Evolutionary conservation across 768 basidiomycete genomes (phyloP).

Genomic region (Dioszegia crocea): DNA sequence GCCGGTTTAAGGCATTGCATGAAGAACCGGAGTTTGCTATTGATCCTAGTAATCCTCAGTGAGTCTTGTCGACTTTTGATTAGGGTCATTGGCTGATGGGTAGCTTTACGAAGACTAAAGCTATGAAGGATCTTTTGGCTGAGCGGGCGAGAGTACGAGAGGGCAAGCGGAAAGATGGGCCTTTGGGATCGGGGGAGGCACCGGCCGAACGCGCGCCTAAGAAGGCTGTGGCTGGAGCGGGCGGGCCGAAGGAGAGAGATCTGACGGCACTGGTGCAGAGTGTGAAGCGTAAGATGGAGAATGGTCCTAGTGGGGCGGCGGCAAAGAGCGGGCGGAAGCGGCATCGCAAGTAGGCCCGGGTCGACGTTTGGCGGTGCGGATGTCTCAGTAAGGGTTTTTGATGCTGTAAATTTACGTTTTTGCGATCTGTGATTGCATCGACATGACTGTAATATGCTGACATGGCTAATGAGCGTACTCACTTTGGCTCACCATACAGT

Average conservation of each 20-base stretch:
- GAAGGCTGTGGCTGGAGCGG: conserved; percentile 53
- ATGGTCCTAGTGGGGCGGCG: not conserved
- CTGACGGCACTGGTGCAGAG: conserved; percentile 73
- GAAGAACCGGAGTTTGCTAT: conserved; percentile 91
- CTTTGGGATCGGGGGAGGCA: not conserved
- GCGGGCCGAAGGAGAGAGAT: conserved; percentile 60
- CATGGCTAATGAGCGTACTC: too few relatives aligned
- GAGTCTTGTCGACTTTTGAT: conserved; percentile 43
- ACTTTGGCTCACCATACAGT: not conserved
- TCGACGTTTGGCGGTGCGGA: too few relatives aligned
- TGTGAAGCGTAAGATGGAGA: conserved; percentile 70
- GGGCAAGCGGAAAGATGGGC: not conserved
- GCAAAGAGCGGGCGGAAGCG: conserved; percentile 2
- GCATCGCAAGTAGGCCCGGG: conserved; percentile 3
- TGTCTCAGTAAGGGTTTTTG: too few relatives aligned
- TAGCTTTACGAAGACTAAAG: conserved; percentile 89
- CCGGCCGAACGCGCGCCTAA: conserved; percentile 5
- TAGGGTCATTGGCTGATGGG: not conserved
- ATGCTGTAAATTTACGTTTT: too few relatives aligned
- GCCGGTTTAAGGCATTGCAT: conserved; percentile 79
- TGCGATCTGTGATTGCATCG: too few relatives aligned
- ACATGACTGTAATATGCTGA: too few relatives aligned
- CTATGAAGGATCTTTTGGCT: conserved; percentile 77
- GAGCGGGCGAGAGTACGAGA: conserved; percentile 58
- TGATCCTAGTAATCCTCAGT: conserved; percentile 94